These are phyloP conservation scores for Paracoccidioides brasiliensis DNA, from an alignment of 2,329 filamentous ascomycete species.

Conservation along the genomic window DNA sequence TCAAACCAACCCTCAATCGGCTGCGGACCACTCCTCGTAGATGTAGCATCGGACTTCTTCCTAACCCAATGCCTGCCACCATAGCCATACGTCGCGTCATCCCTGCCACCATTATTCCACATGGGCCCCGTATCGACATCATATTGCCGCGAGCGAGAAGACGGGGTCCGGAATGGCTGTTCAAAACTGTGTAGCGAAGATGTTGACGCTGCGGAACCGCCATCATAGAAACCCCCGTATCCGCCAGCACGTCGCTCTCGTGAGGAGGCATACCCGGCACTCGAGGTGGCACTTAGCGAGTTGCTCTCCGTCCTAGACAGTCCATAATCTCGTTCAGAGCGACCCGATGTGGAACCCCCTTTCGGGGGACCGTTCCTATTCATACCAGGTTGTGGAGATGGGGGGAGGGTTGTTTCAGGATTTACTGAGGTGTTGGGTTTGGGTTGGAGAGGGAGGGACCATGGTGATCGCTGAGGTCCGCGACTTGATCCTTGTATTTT, in stretches of 20 bases:
- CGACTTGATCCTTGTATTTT: neutral
- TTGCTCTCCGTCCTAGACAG: constrained; percentile 17
- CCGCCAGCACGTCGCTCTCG: constrained; percentile 30
- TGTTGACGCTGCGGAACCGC: neutral
- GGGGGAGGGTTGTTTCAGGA: neutral
- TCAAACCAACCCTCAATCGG: constrained; percentile 23
- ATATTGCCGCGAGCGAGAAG: neutral
- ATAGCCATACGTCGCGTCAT: neutral
- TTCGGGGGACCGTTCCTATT: constrained; percentile 25
- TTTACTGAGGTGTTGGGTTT: neutral
- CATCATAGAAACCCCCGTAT: constrained; percentile 32
- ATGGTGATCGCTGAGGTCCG: constrained; percentile 4
- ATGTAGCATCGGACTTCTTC: constrained; percentile 11
- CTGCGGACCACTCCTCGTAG: constrained; percentile 15
- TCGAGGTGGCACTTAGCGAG: constrained; percentile 8
- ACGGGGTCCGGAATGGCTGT: neutral
- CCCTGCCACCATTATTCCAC: constrained; percentile 1
- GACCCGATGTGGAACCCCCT: constrained; percentile 25
- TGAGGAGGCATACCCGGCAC: constrained; percentile 3
- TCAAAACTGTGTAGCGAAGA: constrained; percentile 5
- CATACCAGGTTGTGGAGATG: constrained; percentile 18
- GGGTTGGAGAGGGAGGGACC: constrained; percentile 1
- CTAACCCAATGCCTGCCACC: constrained; percentile 12
- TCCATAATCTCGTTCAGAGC: constrained; percentile 24
- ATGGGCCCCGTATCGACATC: neutral